phyloP scores from a whole-genome alignment of 805 yeast genomes.

The Candida tibetensis region DNA sequence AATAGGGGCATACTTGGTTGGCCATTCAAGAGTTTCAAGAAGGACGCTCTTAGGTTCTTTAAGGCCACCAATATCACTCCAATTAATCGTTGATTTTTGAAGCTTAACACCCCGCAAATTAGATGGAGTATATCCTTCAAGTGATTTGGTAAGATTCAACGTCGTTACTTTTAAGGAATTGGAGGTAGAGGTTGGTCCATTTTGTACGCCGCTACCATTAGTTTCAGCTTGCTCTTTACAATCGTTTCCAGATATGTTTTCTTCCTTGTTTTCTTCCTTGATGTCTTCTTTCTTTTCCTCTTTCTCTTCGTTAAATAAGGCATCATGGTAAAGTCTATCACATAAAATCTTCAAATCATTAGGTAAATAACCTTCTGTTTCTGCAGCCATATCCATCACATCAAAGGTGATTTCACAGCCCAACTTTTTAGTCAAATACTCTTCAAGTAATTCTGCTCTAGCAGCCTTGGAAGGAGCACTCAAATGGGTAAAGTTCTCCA shows the following conservation, averaged over 20 bases:
- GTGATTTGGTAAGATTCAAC: slow-evolving; percentile 50
- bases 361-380: slow-evolving; percentile 88
- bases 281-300: slow-evolving; percentile 1
- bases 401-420: slow-evolving; percentile 38
- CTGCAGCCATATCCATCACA: slow-evolving; percentile 48
- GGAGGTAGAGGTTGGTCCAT: background rate
- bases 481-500: slow-evolving; percentile 60
- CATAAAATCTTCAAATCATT: slow-evolving; percentile 70
- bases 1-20: slow-evolving; percentile 94
- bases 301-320: slow-evolving; percentile 20
- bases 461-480: slow-evolving; percentile 67
- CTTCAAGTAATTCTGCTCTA: slow-evolving; percentile 47
- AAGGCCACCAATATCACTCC: slow-evolving; percentile 92
- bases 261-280: background rate
- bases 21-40: slow-evolving; percentile 94
- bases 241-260: no score
- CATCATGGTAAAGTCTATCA: slow-evolving; percentile 66
- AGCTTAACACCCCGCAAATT: slow-evolving; percentile 83
- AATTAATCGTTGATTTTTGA: slow-evolving; percentile 68
- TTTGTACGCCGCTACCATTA: no score
- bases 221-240: background rate
- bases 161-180: slow-evolving; percentile 14
- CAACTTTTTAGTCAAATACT: slow-evolving; percentile 30
- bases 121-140: slow-evolving; percentile 73
- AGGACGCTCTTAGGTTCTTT: slow-evolving; percentile 69